Evolutionary conservation across 23 red algal genomes (phyloP), one percentile per base, ranked within the genome.

Genomic region (Gracilaria domingensis): DNA sequence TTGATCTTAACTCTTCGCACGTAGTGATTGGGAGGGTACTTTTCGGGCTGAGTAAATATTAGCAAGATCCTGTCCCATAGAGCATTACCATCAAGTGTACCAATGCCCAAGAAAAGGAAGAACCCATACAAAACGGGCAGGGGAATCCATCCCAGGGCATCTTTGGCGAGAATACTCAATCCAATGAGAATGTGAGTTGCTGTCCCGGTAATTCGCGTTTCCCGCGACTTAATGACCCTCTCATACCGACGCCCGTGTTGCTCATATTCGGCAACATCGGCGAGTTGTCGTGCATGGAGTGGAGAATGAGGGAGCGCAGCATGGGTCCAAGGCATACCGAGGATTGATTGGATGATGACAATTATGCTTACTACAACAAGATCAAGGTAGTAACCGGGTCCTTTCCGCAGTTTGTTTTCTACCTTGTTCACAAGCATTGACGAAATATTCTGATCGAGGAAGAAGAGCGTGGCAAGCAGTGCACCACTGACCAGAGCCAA

Each of bases 391-490:
- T 98, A 98, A 0, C 93, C 93, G 16, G 90, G 81, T 54, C 97
- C 97, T 70, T 98, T 96, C 34, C 83, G 75, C 23, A 98, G 93
- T 49, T 80, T 93, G 88, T 98, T 98, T 82, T 98, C 97, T 39
- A 66, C 72, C 81, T 92, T 88, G 75, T 96, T 91, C 39, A 92
- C 87, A 72, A 98, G 83, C 75, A 94, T 91, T n/a, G 86, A 91
- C 32, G 92, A 91, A 24, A 98, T 90, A 76, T 98, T 95, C 66
- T 98, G 97, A 67, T 98, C 97, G n/a, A 98, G 78, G 54, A 91
- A 98, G 67, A 98, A 93, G 30, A 98, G 81, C 28, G 93, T 80
- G 36, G 93, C 84, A 17, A 98, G 75, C 18, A 98, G 51, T 45
- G 92, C 79, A 26, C 81, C 97, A 35, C 93, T 89, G 2, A 98